phyloP scores from a whole-genome alignment of 139 green algal genomes.

The Astrephomene gubernaculifera region DNA sequence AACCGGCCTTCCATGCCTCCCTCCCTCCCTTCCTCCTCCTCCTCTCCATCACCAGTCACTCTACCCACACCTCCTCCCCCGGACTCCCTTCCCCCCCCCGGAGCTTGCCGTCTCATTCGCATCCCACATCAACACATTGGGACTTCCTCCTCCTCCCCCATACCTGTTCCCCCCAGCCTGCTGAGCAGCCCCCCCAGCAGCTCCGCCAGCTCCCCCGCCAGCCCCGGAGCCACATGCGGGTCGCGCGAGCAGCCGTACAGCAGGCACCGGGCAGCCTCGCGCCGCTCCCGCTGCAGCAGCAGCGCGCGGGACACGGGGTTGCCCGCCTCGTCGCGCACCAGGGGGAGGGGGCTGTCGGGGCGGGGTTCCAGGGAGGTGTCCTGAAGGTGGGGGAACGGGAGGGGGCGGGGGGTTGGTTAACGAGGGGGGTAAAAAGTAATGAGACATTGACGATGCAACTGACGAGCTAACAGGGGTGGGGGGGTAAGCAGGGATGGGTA shows the following conservation, averaged over 20 bases:
- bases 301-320: conserved; percentile 43
- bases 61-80: too few relatives aligned
- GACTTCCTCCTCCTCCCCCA: too few relatives aligned
- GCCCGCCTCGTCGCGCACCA: conserved; percentile 53
- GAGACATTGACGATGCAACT: too few relatives aligned
- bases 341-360: conserved; percentile 41
- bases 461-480: too few relatives aligned
- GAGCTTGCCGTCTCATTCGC: too few relatives aligned
- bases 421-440: too few relatives aligned
- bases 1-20: too few relatives aligned
- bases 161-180: conserved; percentile 41
- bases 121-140: too few relatives aligned
- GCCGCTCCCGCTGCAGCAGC: conserved; percentile 64
- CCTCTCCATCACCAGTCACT: too few relatives aligned
- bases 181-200: conserved; percentile 52
- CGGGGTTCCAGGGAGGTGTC: conserved; percentile 47
- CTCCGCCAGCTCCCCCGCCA: conserved; percentile 64
- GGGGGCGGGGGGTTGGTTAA: neutral
- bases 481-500: too few relatives aligned
- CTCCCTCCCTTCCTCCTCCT: too few relatives aligned
- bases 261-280: conserved; percentile 69
- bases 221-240: conserved; percentile 48
- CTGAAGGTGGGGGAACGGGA: conserved; percentile 38
- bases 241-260: conserved; percentile 68
- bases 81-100: too few relatives aligned